Evolutionary conservation across 345 rosid genomes (phyloP).

Genomic region (Streptanthus diversifolius): DNA sequence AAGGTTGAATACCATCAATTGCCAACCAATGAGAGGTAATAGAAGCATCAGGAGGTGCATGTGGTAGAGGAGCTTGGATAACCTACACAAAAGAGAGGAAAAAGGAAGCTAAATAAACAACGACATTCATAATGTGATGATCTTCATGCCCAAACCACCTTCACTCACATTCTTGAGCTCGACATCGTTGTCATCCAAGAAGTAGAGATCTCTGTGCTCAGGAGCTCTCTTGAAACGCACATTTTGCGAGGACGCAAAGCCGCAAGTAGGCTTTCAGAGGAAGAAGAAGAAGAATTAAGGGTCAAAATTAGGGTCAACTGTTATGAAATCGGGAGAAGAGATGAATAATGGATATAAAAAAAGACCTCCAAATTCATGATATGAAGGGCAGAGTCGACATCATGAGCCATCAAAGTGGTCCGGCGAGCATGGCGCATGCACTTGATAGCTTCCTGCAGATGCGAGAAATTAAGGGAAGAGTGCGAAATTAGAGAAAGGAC

Average conservation of each 20-base stretch:
- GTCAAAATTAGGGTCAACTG: slow-evolving; percentile 8
- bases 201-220: slow-evolving; percentile 69
- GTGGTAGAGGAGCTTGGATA: slow-evolving; percentile 59
- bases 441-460: slow-evolving; percentile 75
- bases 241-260: slow-evolving; percentile 55
- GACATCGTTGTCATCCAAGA: slow-evolving; percentile 66
- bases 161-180: slow-evolving; percentile 60
- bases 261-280: slow-evolving; percentile 56
- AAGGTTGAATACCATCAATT: slow-evolving; percentile 88
- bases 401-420: slow-evolving; percentile 55
- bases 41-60: slow-evolving; percentile 53
- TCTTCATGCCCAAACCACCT: neutral
- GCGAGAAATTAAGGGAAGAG: neutral
- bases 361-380: slow-evolving; percentile 74
- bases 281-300: neutral
- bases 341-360: neutral
- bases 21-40: slow-evolving; percentile 75
- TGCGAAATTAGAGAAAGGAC: neutral
- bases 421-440: slow-evolving; percentile 89
- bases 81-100: slow-evolving; percentile 42
- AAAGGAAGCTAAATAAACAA: slow-evolving; percentile 19
- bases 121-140: neutral
- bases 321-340: neutral
- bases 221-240: slow-evolving; percentile 65
- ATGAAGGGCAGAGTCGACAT: slow-evolving; percentile 73